Evolutionary conservation across 2,329 filamentous ascomycete genomes (phyloP), one percentile per base, ranked within the genome.

Genomic region (Colletotrichum echinochloae): DNA sequence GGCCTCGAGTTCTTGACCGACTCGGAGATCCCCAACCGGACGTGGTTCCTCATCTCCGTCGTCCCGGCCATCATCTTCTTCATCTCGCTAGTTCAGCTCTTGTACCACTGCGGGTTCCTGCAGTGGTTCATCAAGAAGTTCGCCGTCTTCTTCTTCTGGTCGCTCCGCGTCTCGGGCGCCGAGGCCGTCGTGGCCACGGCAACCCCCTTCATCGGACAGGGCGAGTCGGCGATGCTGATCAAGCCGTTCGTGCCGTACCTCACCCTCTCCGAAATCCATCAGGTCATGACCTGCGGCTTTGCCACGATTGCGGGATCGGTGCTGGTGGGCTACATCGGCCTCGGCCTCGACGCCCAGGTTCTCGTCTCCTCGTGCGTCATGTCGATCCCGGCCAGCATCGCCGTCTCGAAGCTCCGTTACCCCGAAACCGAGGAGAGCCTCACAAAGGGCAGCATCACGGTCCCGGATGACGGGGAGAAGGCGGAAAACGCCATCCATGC

Each of bases 1-100:
- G 91, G 91, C 76, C 87, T 90, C 0, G 75, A 78, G 1, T 94
- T 94, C 81, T 79, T 94, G 72, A 92, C 90, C 1, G 81, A 79
- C n/a, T 57, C 74, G 0, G 78, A 80, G 18, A 83, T 83, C 23
- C 77, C 82, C 2, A 63, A 77, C 8, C 75, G 83, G 1, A 73
- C 74, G 1, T 92, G 87, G 86, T 94, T 93, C 83, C 83, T 94
- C 66, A 83, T 89, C 66, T 83, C 83, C 54, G 91, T 93, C 60
- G 83, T 93, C 20, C 91, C 91, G 0, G 88, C 91, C 61, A 92
- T 94, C 78, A 91, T 94, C 79, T 94, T 94, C 85, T 94, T 94
- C 86, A 89, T 94, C 55, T 86, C 92, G 1, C 83, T 94, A 16
- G 90, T 93, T 8, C 90, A 93, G 78, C 84, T 94, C 1, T 78